These are phyloP conservation scores for Aspergillus asperescens DNA, from an alignment of 495 filamentous ascomycete genomes.

Conservation along the genomic window DNA sequence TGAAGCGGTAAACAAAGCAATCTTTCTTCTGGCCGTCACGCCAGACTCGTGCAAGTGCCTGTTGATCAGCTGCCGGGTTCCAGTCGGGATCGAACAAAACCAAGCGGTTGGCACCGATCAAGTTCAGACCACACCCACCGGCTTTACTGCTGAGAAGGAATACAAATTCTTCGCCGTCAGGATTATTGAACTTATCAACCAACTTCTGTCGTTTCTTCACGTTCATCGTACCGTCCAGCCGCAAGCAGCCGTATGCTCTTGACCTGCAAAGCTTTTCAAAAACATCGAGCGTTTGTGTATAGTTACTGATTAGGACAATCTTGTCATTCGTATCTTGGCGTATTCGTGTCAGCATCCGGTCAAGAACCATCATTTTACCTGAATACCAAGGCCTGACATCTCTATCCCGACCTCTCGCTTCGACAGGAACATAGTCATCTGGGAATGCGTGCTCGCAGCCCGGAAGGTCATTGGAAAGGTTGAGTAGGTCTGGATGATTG, in stretches of 20 bases:
- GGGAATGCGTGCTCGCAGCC: slow-evolving; percentile 81
- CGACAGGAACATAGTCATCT: slow-evolving; percentile 83
- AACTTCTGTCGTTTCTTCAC: slow-evolving; percentile 95
- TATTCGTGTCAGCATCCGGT: slow-evolving; percentile 96
- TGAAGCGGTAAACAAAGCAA: slow-evolving; percentile 98
- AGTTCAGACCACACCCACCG: slow-evolving; percentile 92
- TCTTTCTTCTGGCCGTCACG: slow-evolving; percentile 99
- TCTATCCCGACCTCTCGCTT: slow-evolving; percentile 79
- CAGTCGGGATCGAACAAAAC: slow-evolving; percentile 98
- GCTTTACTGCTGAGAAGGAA: slow-evolving; percentile 96
- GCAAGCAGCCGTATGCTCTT: slow-evolving; percentile 76
- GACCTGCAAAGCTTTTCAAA: slow-evolving; percentile 88
- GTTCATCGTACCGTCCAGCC: slow-evolving; percentile 95
- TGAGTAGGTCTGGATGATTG: slow-evolving; percentile 94
- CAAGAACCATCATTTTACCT: slow-evolving; percentile 96
- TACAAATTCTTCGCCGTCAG: slow-evolving; percentile 82
- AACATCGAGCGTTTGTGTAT: slow-evolving; percentile 92
- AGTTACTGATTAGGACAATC: slow-evolving; percentile 98
- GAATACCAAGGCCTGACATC: slow-evolving; percentile 96
- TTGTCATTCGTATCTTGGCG: slow-evolving; percentile 97
- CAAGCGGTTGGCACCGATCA: slow-evolving; percentile 94
- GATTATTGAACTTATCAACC: slow-evolving; percentile 97
- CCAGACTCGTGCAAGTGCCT: slow-evolving; percentile 95
- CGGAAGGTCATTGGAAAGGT: slow-evolving; percentile 76
- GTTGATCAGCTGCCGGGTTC: slow-evolving; percentile 98